These are phyloP conservation scores for Aegilops bicornis DNA, from an alignment of 176 grass and related monocot species.

Conservation along the genomic window DNA sequence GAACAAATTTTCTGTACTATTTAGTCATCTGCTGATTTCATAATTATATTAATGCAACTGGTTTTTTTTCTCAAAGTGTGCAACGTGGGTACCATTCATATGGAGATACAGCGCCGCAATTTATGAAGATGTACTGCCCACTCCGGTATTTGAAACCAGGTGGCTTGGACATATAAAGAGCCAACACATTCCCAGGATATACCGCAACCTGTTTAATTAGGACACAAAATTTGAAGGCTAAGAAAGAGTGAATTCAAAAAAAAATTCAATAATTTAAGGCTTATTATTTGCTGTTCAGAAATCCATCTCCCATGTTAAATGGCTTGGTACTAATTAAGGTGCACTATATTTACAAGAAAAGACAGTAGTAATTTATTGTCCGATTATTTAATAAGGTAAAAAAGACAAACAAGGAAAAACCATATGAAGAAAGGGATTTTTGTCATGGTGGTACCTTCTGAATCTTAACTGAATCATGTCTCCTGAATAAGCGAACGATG, in stretches of 20 bases:
- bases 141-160: slow-evolving; percentile 81
- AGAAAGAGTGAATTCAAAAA: not conserved
- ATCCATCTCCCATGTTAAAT: not conserved
- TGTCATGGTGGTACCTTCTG: slow-evolving; percentile 54
- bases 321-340: not conserved
- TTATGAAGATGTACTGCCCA: slow-evolving; percentile 92
- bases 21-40: slow-evolving; percentile 15
- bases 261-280: not conserved
- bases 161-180: slow-evolving; percentile 92
- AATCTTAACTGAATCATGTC: slow-evolving; percentile 72
- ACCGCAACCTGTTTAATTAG: slow-evolving; percentile 57
- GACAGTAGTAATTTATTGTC: not conserved
- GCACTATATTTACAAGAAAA: not conserved
- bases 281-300: not conserved
- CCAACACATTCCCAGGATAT: slow-evolving; percentile 83
- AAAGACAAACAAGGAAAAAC: slow-evolving; percentile 1
- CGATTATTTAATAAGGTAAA: slow-evolving; percentile 14
- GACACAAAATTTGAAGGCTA: slow-evolving; percentile 3
- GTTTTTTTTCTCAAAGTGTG: not conserved
- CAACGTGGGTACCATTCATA: slow-evolving; percentile 69
- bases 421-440: not conserved
- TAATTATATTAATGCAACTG: not conserved
- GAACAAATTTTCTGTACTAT: slow-evolving; percentile 23
- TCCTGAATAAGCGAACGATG: slow-evolving; percentile 71
- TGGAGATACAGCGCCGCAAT: slow-evolving; percentile 75